Evolutionary conservation across 1,284 basidiomycete species (phyloP), one percentile per base, ranked within the genome.

Genomic region (Cutaneotrichosporon arboriforme): DNA sequence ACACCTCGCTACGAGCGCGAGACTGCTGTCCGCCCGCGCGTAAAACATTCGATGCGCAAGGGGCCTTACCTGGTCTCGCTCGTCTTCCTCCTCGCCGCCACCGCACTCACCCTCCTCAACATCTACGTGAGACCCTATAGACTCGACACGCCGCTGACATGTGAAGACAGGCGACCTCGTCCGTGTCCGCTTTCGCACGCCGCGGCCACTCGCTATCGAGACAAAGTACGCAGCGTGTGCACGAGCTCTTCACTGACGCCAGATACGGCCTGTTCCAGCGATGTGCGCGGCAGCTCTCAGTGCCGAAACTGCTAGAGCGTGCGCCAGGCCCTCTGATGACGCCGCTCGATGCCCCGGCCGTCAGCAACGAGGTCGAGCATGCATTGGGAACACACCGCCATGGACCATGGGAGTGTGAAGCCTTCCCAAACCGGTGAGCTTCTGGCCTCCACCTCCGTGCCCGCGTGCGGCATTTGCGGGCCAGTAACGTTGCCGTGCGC

Each of bases 211-310:
- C 0, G 54, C 62, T 20, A 74, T 72, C 38, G 71, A 74, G 59
- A 72, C 72, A 17, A 69, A 68, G 74, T 74, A 39, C 57, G 66
- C 17, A 8, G 20, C 8, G 12, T 37, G 38, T 34, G 18, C 41
- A 31, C 3, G 18, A 2, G 36, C 22, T 31, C 1, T 23, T 15
- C 15, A 45, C 36, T 48, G 46, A 42, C 43, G 17, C 1, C 41
- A 76, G 74, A 58, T 76, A 76, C 48, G 74, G 74, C 17, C 62
- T 76, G 12, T 76, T 72, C 46, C 59, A 64, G 46, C 70, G 73
- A 52, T 74, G 72, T 53, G 68, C 69, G 2, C 65, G 70, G 2
- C 58, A 65, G 9, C 47, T 61, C 3, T 46, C 64, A 7, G 58
- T 65, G 15, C 36, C 60, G 0, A 49, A 58, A 3, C 62, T 70